Conservation (phyloP, 208 protist genomes). For the Trypanosoma boissoni region DNA sequence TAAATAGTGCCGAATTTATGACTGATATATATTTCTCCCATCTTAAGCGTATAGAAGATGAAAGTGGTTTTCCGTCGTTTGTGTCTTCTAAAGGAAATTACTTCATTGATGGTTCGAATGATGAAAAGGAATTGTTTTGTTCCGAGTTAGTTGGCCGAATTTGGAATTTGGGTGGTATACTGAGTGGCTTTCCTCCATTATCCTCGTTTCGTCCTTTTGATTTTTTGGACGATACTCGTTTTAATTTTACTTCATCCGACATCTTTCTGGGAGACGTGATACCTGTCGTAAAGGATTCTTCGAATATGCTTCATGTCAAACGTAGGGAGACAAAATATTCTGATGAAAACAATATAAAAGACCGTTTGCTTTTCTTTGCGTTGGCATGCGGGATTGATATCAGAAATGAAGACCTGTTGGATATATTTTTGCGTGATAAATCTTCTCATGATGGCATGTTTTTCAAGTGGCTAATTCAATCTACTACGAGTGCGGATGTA, state of each 20-base stretch:
- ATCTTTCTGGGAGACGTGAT: constrained; percentile 34
- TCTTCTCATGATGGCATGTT: constrained; percentile 22
- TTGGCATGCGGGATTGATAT: constrained; percentile 14
- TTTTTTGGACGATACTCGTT: constrained; percentile 60
- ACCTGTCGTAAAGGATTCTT: constrained; percentile 31
- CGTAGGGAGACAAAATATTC: not conserved
- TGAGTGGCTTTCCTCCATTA: constrained; percentile 60
- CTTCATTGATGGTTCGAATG: constrained; percentile 63
- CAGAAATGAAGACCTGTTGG: constrained; percentile 21
- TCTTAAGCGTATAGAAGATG: constrained; percentile 19
- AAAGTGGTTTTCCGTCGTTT: constrained; percentile 7
- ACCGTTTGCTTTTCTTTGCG: constrained; percentile 42
- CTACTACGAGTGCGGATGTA: constrained; percentile 32
- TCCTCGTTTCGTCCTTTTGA: constrained; percentile 82
- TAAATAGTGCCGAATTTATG: constrained; percentile 37
- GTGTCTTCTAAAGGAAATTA: constrained; percentile 40
- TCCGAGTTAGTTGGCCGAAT: constrained; percentile 76
- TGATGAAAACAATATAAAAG: constrained; percentile 16
- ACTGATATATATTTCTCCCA: constrained; percentile 66
- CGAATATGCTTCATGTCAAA: not conserved
- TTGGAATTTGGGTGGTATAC: constrained; percentile 60
- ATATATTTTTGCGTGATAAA: constrained; percentile 14
- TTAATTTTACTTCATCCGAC: constrained; percentile 49
- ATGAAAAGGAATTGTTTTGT: constrained; percentile 54
- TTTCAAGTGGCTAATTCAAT: constrained; percentile 63